Evolutionary conservation across 495 filamentous ascomycete genomes (phyloP).

Genomic region (Penicillium antarcticum): DNA sequence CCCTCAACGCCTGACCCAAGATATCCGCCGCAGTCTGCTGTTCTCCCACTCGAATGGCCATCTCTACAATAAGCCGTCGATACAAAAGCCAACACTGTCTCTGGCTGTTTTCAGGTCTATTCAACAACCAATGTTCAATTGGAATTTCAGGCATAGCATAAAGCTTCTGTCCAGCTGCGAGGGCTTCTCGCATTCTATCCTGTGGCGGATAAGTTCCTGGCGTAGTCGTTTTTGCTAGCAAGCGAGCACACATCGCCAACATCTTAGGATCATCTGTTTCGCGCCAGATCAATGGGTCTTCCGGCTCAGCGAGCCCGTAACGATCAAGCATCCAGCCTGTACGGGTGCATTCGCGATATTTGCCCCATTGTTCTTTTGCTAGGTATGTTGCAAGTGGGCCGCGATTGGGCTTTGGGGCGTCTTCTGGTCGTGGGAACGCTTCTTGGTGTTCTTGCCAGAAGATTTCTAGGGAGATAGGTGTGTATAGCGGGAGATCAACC

Average conservation of each 20-base stretch:
- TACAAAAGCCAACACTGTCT: background rate
- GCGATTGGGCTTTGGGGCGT: background rate
- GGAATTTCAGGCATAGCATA: background rate
- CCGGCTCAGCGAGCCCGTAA: background rate
- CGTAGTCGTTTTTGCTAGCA: background rate
- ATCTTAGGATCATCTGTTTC: background rate
- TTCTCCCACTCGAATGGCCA: background rate
- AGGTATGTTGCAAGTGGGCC: background rate
- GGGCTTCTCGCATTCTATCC: background rate
- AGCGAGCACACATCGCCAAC: background rate
- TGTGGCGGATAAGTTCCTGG: background rate
- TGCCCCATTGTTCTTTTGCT: background rate
- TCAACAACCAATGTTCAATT: background rate
- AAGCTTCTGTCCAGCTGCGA: background rate
- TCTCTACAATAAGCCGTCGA: background rate
- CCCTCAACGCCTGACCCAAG: background rate
- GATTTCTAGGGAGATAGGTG: background rate
- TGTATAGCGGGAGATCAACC: background rate
- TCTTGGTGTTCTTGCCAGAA: background rate
- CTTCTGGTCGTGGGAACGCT: background rate
- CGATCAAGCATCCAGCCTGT: background rate
- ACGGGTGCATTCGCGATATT: slow-evolving; percentile 1
- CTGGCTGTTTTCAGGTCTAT: no score
- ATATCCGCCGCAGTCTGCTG: background rate
- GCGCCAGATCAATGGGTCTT: background rate